Conservation (phyloP, 352 stramenopile genomes). For the Globisporangium okanoganense region DNA sequence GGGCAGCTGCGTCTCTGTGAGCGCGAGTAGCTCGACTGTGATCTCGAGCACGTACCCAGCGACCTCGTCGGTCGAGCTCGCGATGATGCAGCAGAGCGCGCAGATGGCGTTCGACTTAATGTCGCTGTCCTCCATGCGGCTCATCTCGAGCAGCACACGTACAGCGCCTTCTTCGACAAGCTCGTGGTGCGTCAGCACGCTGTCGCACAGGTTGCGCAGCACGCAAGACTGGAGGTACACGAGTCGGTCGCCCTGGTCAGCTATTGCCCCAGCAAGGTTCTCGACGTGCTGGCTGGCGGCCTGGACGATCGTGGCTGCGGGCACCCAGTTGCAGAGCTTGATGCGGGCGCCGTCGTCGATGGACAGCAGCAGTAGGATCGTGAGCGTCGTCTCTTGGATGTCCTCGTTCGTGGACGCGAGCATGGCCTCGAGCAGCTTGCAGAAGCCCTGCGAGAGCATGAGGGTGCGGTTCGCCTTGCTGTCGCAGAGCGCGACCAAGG, state of each 20-base stretch:
- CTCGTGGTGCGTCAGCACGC: conserved; percentile 67
- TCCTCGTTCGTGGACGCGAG: conserved; percentile 29
- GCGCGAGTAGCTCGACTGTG: conserved; percentile 42
- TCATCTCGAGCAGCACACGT: conserved; percentile 61
- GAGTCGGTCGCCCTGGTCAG: conserved; percentile 13
- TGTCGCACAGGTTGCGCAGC: conserved; percentile 68
- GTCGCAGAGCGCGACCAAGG: conserved; percentile 52
- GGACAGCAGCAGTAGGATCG: conserved; percentile 51
- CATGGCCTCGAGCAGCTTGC: conserved; percentile 44
- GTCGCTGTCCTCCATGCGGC: conserved; percentile 33
- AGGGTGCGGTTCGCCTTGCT: conserved; percentile 40
- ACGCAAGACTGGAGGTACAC: conserved; percentile 67
- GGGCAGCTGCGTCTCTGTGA: conserved; percentile 26
- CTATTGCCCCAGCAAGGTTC: background rate
- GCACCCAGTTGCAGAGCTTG: conserved; percentile 70
- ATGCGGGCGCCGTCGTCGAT: conserved; percentile 62
- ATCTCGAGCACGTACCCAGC: conserved; percentile 50
- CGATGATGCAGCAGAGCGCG: conserved; percentile 60
- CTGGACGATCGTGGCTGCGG: conserved; percentile 36
- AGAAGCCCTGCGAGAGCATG: conserved; percentile 47
- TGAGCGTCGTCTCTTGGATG: conserved; percentile 52
- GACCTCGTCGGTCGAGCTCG: conserved; percentile 54
- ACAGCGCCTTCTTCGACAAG: conserved; percentile 55
- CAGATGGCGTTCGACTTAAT: conserved; percentile 69
- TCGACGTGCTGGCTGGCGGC: conserved; percentile 27